phyloP scores from a whole-genome alignment of 2,329 filamentous ascomycete species.

The Setomelanomma holmii region DNA sequence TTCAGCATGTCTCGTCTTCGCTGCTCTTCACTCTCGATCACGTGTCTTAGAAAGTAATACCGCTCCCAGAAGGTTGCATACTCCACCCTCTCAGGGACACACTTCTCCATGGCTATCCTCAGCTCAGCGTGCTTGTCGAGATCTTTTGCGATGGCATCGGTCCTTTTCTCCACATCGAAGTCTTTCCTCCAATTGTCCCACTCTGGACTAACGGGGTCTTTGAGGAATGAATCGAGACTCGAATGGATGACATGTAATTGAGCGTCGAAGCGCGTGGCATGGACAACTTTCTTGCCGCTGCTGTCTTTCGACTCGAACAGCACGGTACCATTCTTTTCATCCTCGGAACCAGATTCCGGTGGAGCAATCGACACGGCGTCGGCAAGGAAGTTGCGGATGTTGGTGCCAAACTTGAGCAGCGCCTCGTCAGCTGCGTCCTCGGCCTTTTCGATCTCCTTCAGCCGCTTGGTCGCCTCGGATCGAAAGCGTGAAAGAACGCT shows the following conservation, averaged over 20 bases:
- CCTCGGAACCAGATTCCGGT: conserved; percentile 59
- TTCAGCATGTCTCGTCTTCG: conserved; percentile 88
- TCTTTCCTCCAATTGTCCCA: conserved; percentile 75
- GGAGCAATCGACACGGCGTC: conserved; percentile 91
- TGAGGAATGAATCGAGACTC: conserved; percentile 76
- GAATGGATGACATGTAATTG: conserved; percentile 96
- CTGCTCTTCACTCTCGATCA: conserved; percentile 91
- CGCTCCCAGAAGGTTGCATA: conserved; percentile 91
- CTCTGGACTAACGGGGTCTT: conserved; percentile 78
- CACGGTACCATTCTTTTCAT: conserved; percentile 62
- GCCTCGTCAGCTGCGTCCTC: conserved; percentile 98
- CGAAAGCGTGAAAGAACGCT: conserved; percentile 78
- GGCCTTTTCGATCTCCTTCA: conserved; percentile 88
- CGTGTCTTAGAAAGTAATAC: conserved; percentile 93
- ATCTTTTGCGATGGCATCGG: conserved; percentile 80
- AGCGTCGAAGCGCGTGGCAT: conserved; percentile 92
- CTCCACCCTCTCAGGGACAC: conserved; percentile 91
- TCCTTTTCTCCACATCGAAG: conserved; percentile 86
- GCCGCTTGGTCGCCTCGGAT: conserved; percentile 77
- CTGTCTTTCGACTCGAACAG: conserved; percentile 95
- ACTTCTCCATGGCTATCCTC: conserved; percentile 87
- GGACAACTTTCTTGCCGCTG: conserved; percentile 88
- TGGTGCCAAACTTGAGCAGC: conserved; percentile 86
- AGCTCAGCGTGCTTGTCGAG: conserved; percentile 87
- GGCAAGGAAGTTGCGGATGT: conserved; percentile 85